phyloP scores from a whole-genome alignment of 2,329 filamentous ascomycete species.

The Talaromyces rugulosus region DNA sequence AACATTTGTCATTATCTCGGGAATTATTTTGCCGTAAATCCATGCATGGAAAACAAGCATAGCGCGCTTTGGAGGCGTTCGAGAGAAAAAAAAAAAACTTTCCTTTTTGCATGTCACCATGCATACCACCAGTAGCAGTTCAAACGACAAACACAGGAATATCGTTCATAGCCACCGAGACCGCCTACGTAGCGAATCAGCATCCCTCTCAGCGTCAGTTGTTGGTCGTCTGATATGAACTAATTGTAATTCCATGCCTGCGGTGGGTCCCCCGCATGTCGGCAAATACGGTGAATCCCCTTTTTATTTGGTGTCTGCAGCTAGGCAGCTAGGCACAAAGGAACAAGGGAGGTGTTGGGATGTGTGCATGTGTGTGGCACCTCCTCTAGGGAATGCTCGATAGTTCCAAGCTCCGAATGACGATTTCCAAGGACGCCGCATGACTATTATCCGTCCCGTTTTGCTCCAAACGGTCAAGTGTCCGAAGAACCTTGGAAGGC shows the following conservation, averaged over 20 bases:
- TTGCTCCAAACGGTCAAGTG: not conserved
- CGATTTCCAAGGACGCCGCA: not conserved
- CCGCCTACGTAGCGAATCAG: not conserved
- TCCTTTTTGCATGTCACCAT: not conserved
- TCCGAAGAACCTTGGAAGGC: not conserved
- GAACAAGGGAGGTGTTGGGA: not conserved
- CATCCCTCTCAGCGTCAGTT: not conserved
- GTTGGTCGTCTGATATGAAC: constrained; percentile 1
- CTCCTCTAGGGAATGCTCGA: not conserved
- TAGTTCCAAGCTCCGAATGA: not conserved
- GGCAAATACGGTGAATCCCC: not conserved
- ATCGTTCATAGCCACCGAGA: not conserved
- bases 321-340: not conserved
- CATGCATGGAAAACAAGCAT: not conserved
- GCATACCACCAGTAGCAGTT: not conserved
- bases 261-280: not conserved
- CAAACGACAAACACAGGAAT: not conserved
- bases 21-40: not conserved
- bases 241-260: not conserved
- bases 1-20: not conserved
- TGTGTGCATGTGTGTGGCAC: not conserved
- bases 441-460: not conserved
- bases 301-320: not conserved
- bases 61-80: not conserved
- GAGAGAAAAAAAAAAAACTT: not conserved